Conservation (phyloP, 2,329 filamentous ascomycete genomes). For the Cladophialophora bantiana region DNA sequence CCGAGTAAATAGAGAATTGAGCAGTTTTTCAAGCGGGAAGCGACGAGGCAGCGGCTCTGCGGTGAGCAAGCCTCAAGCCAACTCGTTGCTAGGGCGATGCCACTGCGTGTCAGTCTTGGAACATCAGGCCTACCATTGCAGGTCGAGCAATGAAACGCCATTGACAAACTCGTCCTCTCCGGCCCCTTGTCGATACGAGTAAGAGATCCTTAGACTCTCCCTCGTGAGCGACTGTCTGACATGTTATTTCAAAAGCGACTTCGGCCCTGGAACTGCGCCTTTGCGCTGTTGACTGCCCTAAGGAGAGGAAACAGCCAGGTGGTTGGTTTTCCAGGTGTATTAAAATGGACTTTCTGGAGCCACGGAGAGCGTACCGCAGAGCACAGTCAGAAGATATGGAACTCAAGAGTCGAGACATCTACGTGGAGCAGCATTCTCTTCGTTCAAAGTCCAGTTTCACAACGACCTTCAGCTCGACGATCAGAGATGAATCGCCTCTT, state of each 20-base stretch:
- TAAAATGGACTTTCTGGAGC: slow-evolving; percentile 24
- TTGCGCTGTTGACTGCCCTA: not conserved
- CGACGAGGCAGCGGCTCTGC: not conserved
- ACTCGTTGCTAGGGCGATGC: not conserved
- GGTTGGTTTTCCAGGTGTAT: not conserved
- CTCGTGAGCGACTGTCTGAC: not conserved
- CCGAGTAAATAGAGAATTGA: not conserved
- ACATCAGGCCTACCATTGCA: not conserved
- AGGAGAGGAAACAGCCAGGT: not conserved
- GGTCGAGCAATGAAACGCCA: not conserved
- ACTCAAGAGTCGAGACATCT: not conserved
- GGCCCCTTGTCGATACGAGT: not conserved
- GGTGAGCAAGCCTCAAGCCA: not conserved
- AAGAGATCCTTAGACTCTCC: not conserved
- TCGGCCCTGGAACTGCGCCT: not conserved
- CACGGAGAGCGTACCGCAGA: slow-evolving; percentile 24
- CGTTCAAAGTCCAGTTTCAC: slow-evolving; percentile 15
- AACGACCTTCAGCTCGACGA: slow-evolving; percentile 5
- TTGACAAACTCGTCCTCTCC: not conserved
- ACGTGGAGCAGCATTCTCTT: slow-evolving; percentile 20
- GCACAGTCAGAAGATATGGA: slow-evolving; percentile 18
- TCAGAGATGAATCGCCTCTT: slow-evolving; percentile 21
- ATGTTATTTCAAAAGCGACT: not conserved
- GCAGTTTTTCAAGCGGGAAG: not conserved
- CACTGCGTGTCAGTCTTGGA: not conserved